phyloP scores from a whole-genome alignment of 768 basidiomycete species.

The Dentipellis sp. region DNA sequence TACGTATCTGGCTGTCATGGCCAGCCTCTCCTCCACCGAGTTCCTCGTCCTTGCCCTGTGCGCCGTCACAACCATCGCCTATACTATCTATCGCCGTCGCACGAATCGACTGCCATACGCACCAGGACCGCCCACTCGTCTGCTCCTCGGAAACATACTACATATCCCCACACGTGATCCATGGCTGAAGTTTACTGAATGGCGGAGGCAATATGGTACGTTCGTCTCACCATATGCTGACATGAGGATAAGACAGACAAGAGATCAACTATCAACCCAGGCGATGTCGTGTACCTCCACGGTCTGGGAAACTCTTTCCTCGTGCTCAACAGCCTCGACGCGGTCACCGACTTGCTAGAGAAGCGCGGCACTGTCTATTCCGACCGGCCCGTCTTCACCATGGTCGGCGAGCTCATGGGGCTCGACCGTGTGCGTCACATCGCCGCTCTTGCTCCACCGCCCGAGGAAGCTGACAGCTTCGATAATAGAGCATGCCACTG shows the following conservation, averaged over 20 bases:
- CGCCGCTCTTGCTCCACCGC: background rate
- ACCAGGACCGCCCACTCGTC: background rate
- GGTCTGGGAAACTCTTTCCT: conserved; percentile 2
- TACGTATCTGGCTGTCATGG: no score
- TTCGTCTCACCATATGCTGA: background rate
- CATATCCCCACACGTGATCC: conserved; percentile 1
- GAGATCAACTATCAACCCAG: background rate
- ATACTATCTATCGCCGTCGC: no score
- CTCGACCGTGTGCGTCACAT: background rate
- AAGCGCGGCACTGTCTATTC: conserved; percentile 2
- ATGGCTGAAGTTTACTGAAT: background rate
- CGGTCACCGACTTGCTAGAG: conserved; percentile 5
- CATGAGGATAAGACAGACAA: background rate
- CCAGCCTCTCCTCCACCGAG: no score
- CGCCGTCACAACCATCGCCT: no score
- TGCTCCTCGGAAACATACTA: conserved; percentile 4
- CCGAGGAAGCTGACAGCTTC: background rate
- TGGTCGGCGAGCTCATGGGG: background rate
- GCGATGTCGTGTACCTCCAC: conserved; percentile 5
- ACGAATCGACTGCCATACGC: background rate
- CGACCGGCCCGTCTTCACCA: conserved; percentile 1
- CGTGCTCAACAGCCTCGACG: background rate
- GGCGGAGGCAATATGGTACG: conserved; percentile 6
- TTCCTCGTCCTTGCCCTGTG: no score
- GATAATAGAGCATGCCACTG: background rate